These are phyloP conservation scores for Candida tammaniensis DNA, from an alignment of 805 yeast species.

Conservation along the genomic window DNA sequence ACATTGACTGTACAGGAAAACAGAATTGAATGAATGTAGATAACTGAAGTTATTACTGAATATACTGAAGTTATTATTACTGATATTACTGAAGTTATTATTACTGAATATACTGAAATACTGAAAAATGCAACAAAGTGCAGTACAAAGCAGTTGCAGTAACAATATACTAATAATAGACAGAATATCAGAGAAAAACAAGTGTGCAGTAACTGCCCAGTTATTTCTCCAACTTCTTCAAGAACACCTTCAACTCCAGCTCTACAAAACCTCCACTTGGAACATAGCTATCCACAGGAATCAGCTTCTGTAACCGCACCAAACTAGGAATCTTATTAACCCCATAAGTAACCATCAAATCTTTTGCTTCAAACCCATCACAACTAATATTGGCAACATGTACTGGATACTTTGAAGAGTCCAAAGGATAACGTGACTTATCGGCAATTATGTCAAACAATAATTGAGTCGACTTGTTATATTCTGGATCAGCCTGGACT, in stretches of 20 bases:
- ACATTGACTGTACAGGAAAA: too few relatives aligned
- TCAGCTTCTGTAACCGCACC: slow-evolving; percentile 63
- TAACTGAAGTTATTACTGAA: too few relatives aligned
- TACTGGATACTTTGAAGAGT: slow-evolving; percentile 37
- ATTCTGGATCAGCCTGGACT: slow-evolving; percentile 57
- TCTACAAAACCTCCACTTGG: slow-evolving; percentile 20
- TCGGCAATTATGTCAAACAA: slow-evolving; percentile 37
- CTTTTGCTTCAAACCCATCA: slow-evolving; percentile 63
- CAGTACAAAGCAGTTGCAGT: too few relatives aligned
- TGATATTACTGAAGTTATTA: too few relatives aligned
- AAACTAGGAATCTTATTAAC: slow-evolving; percentile 61
- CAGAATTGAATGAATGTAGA: too few relatives aligned
- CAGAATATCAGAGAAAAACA: too few relatives aligned
- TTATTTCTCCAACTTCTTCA: slow-evolving; percentile 6
- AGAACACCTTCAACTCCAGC: slow-evolving; percentile 29
- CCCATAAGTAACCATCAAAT: slow-evolving; percentile 53
- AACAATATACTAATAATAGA: too few relatives aligned
- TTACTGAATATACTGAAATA: too few relatives aligned
- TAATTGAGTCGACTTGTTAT: slow-evolving; percentile 61
- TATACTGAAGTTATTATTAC: too few relatives aligned
- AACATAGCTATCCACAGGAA: slow-evolving; percentile 41
- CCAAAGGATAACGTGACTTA: slow-evolving; percentile 33
- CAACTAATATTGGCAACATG: slow-evolving; percentile 70
- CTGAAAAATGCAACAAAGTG: too few relatives aligned
- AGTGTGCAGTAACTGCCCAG: too few relatives aligned